These are phyloP conservation scores for Nannizziopsis arthrosporioides DNA, from an alignment of 2,329 filamentous ascomycete genomes.

Conservation along the genomic window DNA sequence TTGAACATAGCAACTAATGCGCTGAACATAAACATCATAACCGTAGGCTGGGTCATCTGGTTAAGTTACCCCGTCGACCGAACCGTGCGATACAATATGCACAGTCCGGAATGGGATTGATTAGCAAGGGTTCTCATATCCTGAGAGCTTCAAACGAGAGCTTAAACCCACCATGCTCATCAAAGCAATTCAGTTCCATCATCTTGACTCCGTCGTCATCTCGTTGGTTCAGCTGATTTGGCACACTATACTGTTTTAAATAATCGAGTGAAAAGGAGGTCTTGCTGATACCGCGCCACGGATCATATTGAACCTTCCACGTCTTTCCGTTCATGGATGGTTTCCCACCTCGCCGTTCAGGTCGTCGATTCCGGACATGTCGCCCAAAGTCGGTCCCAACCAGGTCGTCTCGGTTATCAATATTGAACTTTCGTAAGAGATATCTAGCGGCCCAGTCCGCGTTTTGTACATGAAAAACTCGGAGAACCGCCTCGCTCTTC, in stretches of 20 bases:
- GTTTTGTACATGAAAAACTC: slow-evolving; percentile 42
- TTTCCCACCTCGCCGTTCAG: slow-evolving; percentile 39
- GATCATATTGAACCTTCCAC: slow-evolving; percentile 40
- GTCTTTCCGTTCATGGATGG: slow-evolving; percentile 42
- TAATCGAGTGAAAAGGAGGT: slow-evolving; percentile 44
- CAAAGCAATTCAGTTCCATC: slow-evolving; percentile 42
- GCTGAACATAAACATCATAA: slow-evolving; percentile 41
- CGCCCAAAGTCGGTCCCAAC: slow-evolving; percentile 40
- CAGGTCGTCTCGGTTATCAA: slow-evolving; percentile 37
- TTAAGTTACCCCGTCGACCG: no score
- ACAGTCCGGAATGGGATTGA: background rate
- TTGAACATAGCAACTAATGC: slow-evolving; percentile 42
- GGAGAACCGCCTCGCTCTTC: slow-evolving; percentile 20
- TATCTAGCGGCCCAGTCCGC: slow-evolving; percentile 41
- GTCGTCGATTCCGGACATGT: slow-evolving; percentile 39
- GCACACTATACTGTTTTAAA: slow-evolving; percentile 34
- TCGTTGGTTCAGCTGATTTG: slow-evolving; percentile 11
- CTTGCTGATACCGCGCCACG: slow-evolving; percentile 40
- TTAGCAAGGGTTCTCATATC: slow-evolving; percentile 8
- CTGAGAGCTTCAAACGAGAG: background rate
- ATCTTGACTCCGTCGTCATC: slow-evolving; percentile 30
- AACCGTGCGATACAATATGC: background rate
- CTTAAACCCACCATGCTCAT: slow-evolving; percentile 24
- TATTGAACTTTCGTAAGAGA: slow-evolving; percentile 43
- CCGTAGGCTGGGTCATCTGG: slow-evolving; percentile 34